Evolutionary conservation across 352 stramenopile species (phyloP).

Genomic region (Phytophthora capsici): DNA sequence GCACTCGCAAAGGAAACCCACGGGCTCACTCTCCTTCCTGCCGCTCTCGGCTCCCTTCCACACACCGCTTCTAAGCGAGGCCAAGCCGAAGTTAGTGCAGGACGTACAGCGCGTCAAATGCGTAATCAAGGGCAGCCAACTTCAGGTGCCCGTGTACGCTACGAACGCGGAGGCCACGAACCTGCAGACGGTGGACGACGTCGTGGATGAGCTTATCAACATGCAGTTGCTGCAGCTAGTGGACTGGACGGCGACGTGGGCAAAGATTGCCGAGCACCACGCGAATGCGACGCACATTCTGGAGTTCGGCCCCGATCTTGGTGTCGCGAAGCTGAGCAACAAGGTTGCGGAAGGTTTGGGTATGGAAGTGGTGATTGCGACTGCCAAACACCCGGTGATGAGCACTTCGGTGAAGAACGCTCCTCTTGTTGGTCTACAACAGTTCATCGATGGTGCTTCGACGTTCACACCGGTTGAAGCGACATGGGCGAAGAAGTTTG

Average conservation of each 20-base stretch:
- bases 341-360: conserved; percentile 57
- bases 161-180: conserved; percentile 62
- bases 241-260: conserved; percentile 68
- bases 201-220: conserved; percentile 59
- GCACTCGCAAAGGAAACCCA: conserved; percentile 81
- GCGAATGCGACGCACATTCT: conserved; percentile 66
- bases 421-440: conserved; percentile 46
- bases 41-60: conserved; percentile 82
- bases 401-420: conserved; percentile 27
- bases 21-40: conserved; percentile 61
- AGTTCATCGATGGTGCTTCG: conserved; percentile 43
- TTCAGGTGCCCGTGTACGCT: conserved; percentile 74
- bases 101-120: conserved; percentile 62
- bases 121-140: conserved; percentile 44
- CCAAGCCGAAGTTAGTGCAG: conserved; percentile 50
- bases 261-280: conserved; percentile 44
- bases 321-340: conserved; percentile 59
- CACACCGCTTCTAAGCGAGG: conserved; percentile 53
- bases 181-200: conserved; percentile 55
- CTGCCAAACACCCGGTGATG: conserved; percentile 47
- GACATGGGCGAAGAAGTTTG: conserved; percentile 67
- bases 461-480: conserved; percentile 18
- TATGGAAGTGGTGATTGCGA: conserved; percentile 58
- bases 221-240: conserved; percentile 73
- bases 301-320: conserved; percentile 75